Conservation (phyloP, 75 land plant genomes). For the Sequoiadendron giganteum region DNA sequence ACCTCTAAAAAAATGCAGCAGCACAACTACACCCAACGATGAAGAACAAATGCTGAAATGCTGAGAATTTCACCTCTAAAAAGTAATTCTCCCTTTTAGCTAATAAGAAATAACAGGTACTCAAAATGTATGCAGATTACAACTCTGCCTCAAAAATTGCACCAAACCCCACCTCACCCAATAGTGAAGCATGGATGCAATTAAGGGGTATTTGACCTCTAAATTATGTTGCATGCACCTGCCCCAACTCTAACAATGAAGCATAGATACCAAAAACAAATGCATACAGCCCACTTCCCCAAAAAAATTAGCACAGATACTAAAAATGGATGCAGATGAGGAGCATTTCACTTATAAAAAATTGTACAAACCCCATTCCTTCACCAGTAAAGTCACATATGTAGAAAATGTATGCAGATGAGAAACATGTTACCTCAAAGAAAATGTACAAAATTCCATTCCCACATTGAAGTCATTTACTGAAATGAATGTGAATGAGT, state of each 20-base stretch:
- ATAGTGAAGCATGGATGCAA: background rate
- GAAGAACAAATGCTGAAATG: background rate
- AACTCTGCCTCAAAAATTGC: background rate
- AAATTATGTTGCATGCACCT: background rate
- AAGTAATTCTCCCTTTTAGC: background rate
- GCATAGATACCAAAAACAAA: background rate
- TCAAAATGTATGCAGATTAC: background rate
- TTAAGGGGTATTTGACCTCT: background rate
- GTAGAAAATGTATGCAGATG: background rate
- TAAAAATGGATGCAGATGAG: background rate
- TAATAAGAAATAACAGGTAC: background rate
- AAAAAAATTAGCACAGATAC: background rate
- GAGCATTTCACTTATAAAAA: background rate
- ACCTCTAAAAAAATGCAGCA: background rate
- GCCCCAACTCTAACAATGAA: background rate
- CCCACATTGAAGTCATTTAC: background rate
- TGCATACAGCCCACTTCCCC: background rate
- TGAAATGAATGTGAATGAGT: background rate
- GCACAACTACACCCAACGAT: background rate
- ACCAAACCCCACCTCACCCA: background rate
- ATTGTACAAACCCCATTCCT: background rate
- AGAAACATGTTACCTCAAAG: background rate
- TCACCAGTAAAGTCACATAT: background rate
- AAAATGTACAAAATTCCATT: background rate
- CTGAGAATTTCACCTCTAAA: background rate